Evolutionary conservation across 1,139 yeast species (phyloP), one percentile per base, ranked within the genome.

Genomic region (Groenewaldozyma sp.): DNA sequence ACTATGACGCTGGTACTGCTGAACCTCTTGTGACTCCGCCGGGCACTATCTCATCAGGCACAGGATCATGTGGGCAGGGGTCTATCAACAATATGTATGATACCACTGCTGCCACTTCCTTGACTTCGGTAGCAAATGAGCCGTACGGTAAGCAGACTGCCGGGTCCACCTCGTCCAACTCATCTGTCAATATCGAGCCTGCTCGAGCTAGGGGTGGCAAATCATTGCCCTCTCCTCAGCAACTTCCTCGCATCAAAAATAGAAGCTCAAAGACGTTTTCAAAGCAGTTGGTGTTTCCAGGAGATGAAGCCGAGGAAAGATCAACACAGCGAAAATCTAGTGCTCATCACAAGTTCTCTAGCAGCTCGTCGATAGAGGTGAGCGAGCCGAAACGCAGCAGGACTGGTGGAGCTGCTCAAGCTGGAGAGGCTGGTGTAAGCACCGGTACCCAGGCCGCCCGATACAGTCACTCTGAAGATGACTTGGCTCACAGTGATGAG

Each of bases 221-320:
- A n/a, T 27, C 37, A 5, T 28, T 24, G 11, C 21, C 36, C 17
- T 28, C 37, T 22, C 37, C 36, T 9, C 36, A 26, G 17, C 16
- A 28, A 36, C 33, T 31, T 16, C 31, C 35, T 6, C 36, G 20
- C 2, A 26, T 27, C 13, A 39, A 44, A 38, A 41, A 52, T 2
- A 29, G 22, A 18, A 29, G 33, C 19, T 50, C 55, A 4, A 42
- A 47, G 40, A 47, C 51, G 13, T 50, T 51, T 34, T 49, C 53
- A 22, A 50, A 49, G 37, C 43, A 45, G 34, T 40, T 49, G 7
- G 50, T 49, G 24, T 50, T 50, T 24, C 36, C 42, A 20, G 45
- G 35, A 11, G 38, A 35, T 24, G 37, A 41, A 21, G 43, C 40
- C 20, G 36, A 29, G 2, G 35, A 44, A 6, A 21, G 35, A 18